Percentiles rank a stretch among this genome's conserved stretches.
phyloP scores from a whole-genome alignment of 2,329 filamentous ascomycete species.

The Claviceps paspali region DNA sequence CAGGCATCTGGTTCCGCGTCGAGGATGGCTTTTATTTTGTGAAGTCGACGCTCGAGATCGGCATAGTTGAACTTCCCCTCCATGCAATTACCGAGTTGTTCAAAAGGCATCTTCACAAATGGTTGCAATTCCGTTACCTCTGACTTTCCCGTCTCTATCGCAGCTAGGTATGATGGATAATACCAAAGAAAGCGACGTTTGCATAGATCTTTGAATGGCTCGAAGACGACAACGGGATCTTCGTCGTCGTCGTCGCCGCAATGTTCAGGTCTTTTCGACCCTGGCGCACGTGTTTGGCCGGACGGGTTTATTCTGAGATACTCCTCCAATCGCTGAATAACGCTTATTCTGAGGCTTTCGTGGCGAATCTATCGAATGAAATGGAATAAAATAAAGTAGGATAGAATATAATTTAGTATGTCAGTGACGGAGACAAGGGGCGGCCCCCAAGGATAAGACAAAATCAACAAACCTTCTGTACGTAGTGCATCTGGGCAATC shows the following conservation, averaged over 20 bases:
- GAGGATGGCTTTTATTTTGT: constrained; percentile 52
- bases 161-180: constrained; percentile 68
- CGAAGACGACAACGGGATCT: constrained; percentile 45
- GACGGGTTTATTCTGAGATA: constrained; percentile 51
- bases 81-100: constrained; percentile 56
- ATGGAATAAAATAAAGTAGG: too few species aligned
- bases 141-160: constrained; percentile 48
- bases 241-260: constrained; percentile 30
- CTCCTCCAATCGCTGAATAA: constrained; percentile 73
- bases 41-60: constrained; percentile 54
- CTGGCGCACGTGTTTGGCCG: constrained; percentile 8
- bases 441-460: background rate
- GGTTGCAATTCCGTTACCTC: constrained; percentile 46
- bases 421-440: background rate
- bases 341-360: constrained; percentile 71
- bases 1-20: constrained; percentile 58
- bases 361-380: constrained; percentile 69
- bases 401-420: background rate
- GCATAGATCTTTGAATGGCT: constrained; percentile 79
- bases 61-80: constrained; percentile 72
- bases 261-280: constrained; percentile 17
- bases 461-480: constrained; percentile 49
- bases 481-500: constrained; percentile 58
- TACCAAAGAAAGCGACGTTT: constrained; percentile 95
- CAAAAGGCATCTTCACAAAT: constrained; percentile 82